A percentile compares a stretch with the other conserved stretches of the same genome.
Conservation (phyloP, 2,329 filamentous ascomycete species). For the Fusarium sp. region DNA sequence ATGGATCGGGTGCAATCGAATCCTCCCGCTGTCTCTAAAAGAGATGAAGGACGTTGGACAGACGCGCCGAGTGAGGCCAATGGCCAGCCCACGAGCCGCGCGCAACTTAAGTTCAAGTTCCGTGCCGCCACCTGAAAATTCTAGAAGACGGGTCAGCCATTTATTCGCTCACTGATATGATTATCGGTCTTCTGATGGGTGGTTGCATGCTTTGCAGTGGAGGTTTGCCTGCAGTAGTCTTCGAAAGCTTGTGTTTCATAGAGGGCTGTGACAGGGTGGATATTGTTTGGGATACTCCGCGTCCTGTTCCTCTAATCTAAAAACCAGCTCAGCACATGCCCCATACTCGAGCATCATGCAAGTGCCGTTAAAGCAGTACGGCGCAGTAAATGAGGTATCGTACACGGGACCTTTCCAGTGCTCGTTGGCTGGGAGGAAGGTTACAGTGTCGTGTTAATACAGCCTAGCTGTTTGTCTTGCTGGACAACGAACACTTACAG, state of each 20-base stretch:
- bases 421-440: not conserved
- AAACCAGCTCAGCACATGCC: conserved; percentile 13
- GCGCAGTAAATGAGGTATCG: conserved; percentile 17
- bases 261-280: conserved; percentile 21
- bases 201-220: conserved; percentile 11
- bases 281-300: conserved; percentile 26
- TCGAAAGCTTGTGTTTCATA: conserved; percentile 21
- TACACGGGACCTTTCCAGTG: not conserved
- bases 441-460: conserved; percentile 5
- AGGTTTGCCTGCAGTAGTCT: conserved; percentile 16
- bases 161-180: not conserved
- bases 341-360: not conserved
- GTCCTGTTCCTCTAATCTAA: conserved; percentile 36
- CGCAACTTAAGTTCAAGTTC: not conserved
- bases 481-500: conserved; percentile 5
- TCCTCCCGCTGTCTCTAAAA: not conserved
- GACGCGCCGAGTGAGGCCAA: not conserved
- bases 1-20: conserved; percentile 3
- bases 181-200: conserved; percentile 7
- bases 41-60: conserved; percentile 29
- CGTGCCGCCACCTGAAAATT: conserved; percentile 23
- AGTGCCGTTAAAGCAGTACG: conserved; percentile 20
- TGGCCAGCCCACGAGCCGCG: conserved; percentile 6
- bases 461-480: not conserved
- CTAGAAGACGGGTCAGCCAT: conserved; percentile 25